Evolutionary conservation across 2,329 filamentous ascomycete species (phyloP), one percentile per base, ranked within the genome.

Genomic region (Albifimbria verrucaria): DNA sequence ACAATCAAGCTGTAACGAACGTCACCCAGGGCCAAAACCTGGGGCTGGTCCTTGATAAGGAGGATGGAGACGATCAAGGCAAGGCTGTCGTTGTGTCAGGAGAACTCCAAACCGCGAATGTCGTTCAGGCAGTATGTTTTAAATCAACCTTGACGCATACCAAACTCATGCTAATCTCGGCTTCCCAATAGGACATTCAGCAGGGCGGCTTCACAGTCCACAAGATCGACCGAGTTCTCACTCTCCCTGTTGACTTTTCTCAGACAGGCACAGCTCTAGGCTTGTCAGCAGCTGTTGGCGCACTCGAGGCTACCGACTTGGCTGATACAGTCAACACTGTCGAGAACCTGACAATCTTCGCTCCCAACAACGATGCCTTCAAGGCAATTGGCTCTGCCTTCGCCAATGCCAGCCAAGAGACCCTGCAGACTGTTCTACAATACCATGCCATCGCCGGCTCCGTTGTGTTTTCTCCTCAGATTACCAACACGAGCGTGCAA

Each of bases 401-500:
- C 11, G 62, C 64, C 42, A 75, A 75, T 57, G 63, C 83, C 4
- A 74, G 71, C 42, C 63, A 68, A 1, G 64, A 73, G 2, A 69
- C 81, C 17, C 70, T 86, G 1, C 62, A 70, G 3, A 64, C 59
- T 23, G 76, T 88, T 24, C 70, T 88, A 2, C 65, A 74, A 25
- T 89, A 89, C 68, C 86, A 89, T 62, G 78, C 87, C 39, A 68
- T 88, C 45, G 73, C 75, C 45, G 77, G 77, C 45, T 74, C 73
- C 9, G 75, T 85, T 1, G 60, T 52, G 68, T 74, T 18, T 45
- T 63, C 48, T 58, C 59, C 2, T n/a, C 58, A 54, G 1, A 65
- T 77, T 22, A 44, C 50, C 51, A 58, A 63, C 39, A 51, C 42
- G 10, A 52, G 59, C 0, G 53, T 63, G n/a, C 52, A 32, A 46